Evolutionary conservation across 2,329 filamentous ascomycete species (phyloP).

Genomic region (Microcyclosporella mali): DNA sequence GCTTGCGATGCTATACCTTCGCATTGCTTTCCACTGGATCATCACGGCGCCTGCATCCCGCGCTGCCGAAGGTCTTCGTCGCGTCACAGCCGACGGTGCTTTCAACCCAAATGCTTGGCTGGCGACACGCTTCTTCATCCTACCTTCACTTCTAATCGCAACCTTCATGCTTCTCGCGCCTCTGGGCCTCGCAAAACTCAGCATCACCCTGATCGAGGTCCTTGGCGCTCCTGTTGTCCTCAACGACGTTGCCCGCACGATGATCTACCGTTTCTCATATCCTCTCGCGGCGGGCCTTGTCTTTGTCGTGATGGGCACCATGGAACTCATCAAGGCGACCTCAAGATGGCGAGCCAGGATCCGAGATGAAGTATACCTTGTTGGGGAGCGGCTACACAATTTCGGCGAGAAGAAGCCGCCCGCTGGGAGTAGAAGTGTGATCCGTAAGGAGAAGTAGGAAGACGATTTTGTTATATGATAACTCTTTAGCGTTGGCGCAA

Average conservation of each 20-base stretch:
- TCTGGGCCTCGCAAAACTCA: constrained; percentile 50
- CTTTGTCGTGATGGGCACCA: constrained; percentile 7
- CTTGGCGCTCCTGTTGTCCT: constrained; percentile 4
- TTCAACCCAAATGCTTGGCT: constrained; percentile 70
- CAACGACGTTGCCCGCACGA: constrained; percentile 10
- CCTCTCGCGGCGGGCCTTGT: constrained; percentile 43
- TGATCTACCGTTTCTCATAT: constrained; percentile 64
- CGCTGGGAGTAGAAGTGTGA: constrained; percentile 26
- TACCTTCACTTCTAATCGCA: constrained; percentile 64
- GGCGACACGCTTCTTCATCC: constrained; percentile 78
- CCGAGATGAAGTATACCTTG: constrained; percentile 90
- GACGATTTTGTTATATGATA: neutral
- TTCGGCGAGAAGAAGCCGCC: constrained; percentile 59
- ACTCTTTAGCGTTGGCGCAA: constrained; percentile 5
- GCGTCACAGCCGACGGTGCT: constrained; percentile 63
- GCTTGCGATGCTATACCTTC: constrained; percentile 81
- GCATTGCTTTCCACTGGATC: constrained; percentile 66
- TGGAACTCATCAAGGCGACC: constrained; percentile 50
- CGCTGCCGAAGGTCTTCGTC: constrained; percentile 66
- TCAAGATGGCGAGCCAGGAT: constrained; percentile 74
- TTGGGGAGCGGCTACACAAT: constrained; percentile 91
- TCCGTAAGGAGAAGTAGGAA: constrained; percentile 25
- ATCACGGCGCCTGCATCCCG: constrained; percentile 63
- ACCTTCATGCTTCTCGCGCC: constrained; percentile 59
- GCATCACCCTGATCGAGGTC: constrained; percentile 33